Conservation (phyloP, 2,329 filamentous ascomycete genomes). For the Alternaria viburni region DNA sequence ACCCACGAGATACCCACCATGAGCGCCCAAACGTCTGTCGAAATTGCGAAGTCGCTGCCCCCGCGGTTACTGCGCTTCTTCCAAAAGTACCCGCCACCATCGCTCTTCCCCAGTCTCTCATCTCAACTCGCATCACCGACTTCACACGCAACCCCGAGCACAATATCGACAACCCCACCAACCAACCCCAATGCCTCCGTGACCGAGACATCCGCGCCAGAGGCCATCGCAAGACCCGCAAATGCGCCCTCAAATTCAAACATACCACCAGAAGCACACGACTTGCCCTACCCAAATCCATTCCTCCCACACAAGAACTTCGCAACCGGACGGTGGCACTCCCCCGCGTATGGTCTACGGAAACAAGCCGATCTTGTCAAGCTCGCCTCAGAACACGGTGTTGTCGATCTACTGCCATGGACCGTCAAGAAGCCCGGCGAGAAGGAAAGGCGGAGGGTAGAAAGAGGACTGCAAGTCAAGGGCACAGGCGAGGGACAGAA, state of each 20-base stretch:
- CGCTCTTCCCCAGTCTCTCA: slow-evolving; percentile 49
- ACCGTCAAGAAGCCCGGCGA: slow-evolving; percentile 77
- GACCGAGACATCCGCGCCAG: slow-evolving; percentile 36
- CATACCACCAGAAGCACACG: slow-evolving; percentile 29
- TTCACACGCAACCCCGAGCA: slow-evolving; percentile 12
- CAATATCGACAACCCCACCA: slow-evolving; percentile 31
- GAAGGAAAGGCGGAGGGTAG: slow-evolving; percentile 72
- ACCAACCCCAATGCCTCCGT: slow-evolving; percentile 51
- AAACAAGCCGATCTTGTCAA: slow-evolving; percentile 92
- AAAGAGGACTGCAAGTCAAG: slow-evolving; percentile 83
- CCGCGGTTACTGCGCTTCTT: slow-evolving; percentile 84
- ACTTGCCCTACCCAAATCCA: slow-evolving; percentile 71
- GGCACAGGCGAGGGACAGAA: slow-evolving; percentile 90
- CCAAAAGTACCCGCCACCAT: slow-evolving; percentile 79
- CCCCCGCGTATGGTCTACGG: slow-evolving; percentile 81
- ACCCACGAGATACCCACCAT: slow-evolving; percentile 25
- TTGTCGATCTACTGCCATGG: slow-evolving; percentile 80
- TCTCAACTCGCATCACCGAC: slow-evolving; percentile 22
- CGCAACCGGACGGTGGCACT: slow-evolving; percentile 79
- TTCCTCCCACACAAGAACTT: slow-evolving; percentile 83
- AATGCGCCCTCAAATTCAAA: slow-evolving; percentile 18
- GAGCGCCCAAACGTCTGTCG: slow-evolving; percentile 47
- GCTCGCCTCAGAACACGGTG: slow-evolving; percentile 76
- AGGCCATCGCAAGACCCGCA: slow-evolving; percentile 25
- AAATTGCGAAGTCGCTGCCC: slow-evolving; percentile 75